phyloP scores from a whole-genome alignment of 1,284 basidiomycete genomes.

The Leccinum subrobustum region DNA sequence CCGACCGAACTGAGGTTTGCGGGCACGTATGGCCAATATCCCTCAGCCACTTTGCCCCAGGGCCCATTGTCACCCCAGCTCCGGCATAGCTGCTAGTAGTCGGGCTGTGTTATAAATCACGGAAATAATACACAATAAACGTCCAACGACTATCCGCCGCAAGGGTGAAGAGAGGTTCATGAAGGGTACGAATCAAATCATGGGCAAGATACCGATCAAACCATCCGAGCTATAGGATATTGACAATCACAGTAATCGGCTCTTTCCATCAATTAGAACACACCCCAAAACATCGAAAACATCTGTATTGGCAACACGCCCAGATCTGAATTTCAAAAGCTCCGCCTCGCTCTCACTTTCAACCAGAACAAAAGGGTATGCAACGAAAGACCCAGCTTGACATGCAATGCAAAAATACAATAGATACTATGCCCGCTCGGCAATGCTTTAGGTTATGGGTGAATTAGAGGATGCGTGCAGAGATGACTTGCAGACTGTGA shows the following conservation, averaged over 20 bases:
- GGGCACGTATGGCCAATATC: slow-evolving; percentile 29
- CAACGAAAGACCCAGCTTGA: not conserved
- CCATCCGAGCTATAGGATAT: not conserved
- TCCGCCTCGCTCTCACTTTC: not conserved
- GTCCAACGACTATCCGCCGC: not conserved
- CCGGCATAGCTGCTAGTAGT: not conserved
- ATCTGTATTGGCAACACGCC: too few relatives aligned
- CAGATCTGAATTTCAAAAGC: not conserved
- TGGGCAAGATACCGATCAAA: not conserved
- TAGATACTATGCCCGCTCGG: slow-evolving; percentile 15
- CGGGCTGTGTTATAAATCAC: not conserved
- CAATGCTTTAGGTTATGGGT: slow-evolving; percentile 10
- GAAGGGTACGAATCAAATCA: not conserved
- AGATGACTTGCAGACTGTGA: not conserved
- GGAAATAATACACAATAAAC: not conserved
- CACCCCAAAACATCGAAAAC: not conserved
- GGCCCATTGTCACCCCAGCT: slow-evolving; percentile 19
- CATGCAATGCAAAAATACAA: slow-evolving; percentile 7
- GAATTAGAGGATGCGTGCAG: not conserved
- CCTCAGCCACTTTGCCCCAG: slow-evolving; percentile 7
- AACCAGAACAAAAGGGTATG: not conserved
- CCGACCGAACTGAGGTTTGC: not conserved
- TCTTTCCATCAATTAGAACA: not conserved
- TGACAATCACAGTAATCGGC: not conserved
- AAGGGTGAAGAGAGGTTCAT: not conserved